Conservation (phyloP, 305 asterid genomes). For the Fraxinus baroniana region DNA sequence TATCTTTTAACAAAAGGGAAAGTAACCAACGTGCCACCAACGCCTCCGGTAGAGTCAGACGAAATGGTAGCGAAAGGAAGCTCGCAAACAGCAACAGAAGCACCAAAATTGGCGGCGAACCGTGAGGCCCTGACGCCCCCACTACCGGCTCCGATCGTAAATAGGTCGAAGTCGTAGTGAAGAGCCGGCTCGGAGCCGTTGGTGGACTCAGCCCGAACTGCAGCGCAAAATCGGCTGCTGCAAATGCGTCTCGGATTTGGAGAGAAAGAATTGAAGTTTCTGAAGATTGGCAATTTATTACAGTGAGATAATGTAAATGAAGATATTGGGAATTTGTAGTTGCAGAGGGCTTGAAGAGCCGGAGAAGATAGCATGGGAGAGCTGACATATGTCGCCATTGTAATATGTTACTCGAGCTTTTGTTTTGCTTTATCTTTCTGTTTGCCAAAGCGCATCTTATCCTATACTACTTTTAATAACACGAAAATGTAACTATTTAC, state of each 20-base stretch:
- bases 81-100: conserved; percentile 88
- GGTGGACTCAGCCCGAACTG: conserved; percentile 55
- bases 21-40: conserved; percentile 83
- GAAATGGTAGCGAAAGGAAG: conserved; percentile 86
- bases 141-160: conserved; percentile 92
- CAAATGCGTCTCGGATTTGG: conserved; percentile 15
- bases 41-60: conserved; percentile 80
- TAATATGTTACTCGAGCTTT: background rate
- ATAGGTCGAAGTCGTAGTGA: conserved; percentile 77
- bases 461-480: background rate
- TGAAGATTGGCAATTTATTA: conserved; percentile 15
- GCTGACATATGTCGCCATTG: conserved; percentile 57
- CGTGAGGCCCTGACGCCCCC: conserved; percentile 98
- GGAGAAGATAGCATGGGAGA: conserved; percentile 49
- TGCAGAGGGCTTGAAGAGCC: conserved; percentile 37
- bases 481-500: too few relatives aligned
- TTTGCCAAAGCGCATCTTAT: background rate
- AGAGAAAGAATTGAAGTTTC: conserved; percentile 20
- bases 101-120: conserved; percentile 81
- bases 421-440: background rate
- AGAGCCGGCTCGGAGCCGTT: conserved; percentile 52
- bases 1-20: background rate
- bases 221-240: conserved; percentile 42
- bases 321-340: conserved; percentile 35
- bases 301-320: conserved; percentile 30